These are phyloP conservation scores for Chlamydomonas incerta DNA, from an alignment of 139 green algal species.

Conservation along the genomic window DNA sequence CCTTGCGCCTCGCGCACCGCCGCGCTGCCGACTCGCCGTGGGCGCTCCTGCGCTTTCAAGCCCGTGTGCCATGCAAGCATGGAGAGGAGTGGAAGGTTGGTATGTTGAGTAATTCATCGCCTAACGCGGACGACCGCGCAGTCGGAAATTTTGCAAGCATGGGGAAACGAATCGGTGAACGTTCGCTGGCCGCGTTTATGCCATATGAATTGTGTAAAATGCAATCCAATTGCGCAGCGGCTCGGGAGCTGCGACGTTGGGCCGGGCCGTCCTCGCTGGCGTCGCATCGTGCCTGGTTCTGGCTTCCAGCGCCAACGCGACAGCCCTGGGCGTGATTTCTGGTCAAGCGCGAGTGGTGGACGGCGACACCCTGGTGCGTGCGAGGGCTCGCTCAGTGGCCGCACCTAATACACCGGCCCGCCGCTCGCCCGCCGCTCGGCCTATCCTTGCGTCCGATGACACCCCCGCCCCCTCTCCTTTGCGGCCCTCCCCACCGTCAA, in stretches of 20 bases:
- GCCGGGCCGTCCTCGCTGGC: neutral
- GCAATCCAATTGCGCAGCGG: neutral
- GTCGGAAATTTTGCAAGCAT: too few species aligned
- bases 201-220: too few species aligned
- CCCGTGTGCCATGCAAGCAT: neutral
- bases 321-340: neutral
- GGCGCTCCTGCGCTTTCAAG: neutral
- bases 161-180: too few species aligned
- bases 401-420: too few species aligned
- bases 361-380: slow-evolving; percentile 52
- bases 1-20: too few species aligned
- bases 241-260: neutral
- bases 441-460: too few species aligned
- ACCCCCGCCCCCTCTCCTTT: slow-evolving; percentile 47
- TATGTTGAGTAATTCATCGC: too few species aligned
- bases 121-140: too few species aligned
- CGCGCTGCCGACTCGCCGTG: too few species aligned
- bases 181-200: too few species aligned
- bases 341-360: slow-evolving; percentile 50
- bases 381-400: neutral
- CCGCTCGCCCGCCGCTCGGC: too few species aligned
- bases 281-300: neutral
- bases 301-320: neutral
- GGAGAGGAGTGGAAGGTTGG: neutral
- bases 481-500: neutral